Conservation (phyloP, 345 rosid genomes). For the Boechera retrofracta region DNA sequence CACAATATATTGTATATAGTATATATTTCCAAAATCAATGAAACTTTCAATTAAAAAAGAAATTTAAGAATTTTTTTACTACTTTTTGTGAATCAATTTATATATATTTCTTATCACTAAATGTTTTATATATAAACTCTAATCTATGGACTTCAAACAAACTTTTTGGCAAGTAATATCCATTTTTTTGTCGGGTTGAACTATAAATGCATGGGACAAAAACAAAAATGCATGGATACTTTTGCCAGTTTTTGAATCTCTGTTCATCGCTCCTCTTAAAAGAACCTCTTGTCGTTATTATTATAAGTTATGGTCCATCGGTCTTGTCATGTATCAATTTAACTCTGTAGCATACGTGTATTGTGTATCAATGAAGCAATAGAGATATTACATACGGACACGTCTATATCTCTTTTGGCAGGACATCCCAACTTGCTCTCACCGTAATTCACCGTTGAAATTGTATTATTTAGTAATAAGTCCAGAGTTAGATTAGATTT, state of each 20-base stretch:
- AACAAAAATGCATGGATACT: not conserved
- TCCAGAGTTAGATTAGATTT: not conserved
- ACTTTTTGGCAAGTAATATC: not conserved
- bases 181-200: not conserved
- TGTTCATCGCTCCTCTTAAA: not conserved
- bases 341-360: not conserved
- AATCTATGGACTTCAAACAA: too few relatives aligned
- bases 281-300: not conserved
- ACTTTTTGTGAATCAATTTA: too few relatives aligned
- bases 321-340: not conserved
- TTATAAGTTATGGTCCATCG: not conserved
- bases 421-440: not conserved
- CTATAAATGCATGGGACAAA: constrained; percentile 6
- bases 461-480: not conserved
- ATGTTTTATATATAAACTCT: too few relatives aligned
- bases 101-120: too few relatives aligned
- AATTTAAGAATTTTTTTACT: too few relatives aligned
- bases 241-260: not conserved
- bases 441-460: not conserved
- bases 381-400: not conserved
- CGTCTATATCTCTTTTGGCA: not conserved
- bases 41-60: too few relatives aligned
- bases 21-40: too few relatives aligned
- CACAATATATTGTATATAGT: too few relatives aligned
- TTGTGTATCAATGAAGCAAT: not conserved